Conservation (phyloP, 306 rosid genomes). For the Prunus mume region DNA sequence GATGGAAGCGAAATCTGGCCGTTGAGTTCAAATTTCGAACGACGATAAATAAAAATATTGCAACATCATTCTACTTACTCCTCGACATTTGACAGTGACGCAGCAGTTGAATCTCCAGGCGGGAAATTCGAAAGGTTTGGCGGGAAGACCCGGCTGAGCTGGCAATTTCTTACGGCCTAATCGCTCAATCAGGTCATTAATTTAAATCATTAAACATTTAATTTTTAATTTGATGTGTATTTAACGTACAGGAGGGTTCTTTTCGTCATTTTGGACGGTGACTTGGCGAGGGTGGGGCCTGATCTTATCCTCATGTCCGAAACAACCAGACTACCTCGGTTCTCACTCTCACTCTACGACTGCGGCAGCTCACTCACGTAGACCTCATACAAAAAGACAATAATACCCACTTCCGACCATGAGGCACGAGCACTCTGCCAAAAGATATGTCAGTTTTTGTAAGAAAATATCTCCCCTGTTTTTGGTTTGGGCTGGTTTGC, state of each 20-base stretch:
- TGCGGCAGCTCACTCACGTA: not conserved
- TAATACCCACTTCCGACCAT: not conserved
- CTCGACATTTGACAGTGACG: constrained; percentile 9
- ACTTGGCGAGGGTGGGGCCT: not conserved
- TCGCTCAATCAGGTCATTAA: not conserved
- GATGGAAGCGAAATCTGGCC: not conserved
- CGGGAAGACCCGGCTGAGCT: not conserved
- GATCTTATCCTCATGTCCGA: not conserved
- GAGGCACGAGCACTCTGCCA: too few species aligned
- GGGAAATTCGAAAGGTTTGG: constrained; percentile 13
- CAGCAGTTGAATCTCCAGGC: not conserved
- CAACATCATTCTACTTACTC: too few species aligned
- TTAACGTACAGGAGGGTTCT: too few species aligned
- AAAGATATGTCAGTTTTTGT: not conserved
- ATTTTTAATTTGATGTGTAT: too few species aligned
- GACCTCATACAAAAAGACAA: not conserved
- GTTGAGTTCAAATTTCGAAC: constrained; percentile 18
- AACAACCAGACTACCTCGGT: constrained; percentile 6
- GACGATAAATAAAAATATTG: not conserved
- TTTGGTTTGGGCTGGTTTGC: not conserved
- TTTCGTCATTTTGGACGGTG: not conserved
- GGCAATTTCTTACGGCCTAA: not conserved
- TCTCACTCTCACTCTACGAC: too few species aligned
- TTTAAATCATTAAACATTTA: not conserved
- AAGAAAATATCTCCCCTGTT: not conserved